Evolutionary conservation across 768 basidiomycete species (phyloP).

Genomic region (Lactarius akahatsu): DNA sequence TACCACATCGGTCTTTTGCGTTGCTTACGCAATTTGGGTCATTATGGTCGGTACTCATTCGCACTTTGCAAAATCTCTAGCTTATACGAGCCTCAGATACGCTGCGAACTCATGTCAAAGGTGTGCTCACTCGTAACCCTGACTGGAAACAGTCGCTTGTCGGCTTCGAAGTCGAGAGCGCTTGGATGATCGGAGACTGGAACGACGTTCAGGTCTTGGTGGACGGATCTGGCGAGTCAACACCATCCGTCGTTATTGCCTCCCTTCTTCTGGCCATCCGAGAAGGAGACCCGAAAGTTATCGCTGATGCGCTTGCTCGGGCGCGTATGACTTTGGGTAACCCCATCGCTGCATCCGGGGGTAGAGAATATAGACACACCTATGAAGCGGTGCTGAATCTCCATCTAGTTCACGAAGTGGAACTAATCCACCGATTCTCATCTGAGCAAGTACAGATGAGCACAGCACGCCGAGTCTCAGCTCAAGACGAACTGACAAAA

Average conservation of each 20-base stretch:
- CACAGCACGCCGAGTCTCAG: slow-evolving; percentile 38
- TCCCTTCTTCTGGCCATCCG: slow-evolving; percentile 80
- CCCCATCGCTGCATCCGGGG: slow-evolving; percentile 78
- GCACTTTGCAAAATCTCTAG: background rate
- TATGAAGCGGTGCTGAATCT: slow-evolving; percentile 86
- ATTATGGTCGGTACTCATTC: slow-evolving; percentile 71
- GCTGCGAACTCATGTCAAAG: slow-evolving; percentile 88
- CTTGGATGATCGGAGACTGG: slow-evolving; percentile 97
- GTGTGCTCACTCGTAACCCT: slow-evolving; percentile 81
- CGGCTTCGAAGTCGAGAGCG: slow-evolving; percentile 88
- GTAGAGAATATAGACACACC: slow-evolving; percentile 76
- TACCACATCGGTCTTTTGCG: slow-evolving; percentile 88
- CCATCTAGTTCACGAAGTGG: slow-evolving; percentile 84
- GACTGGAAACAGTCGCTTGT: slow-evolving; percentile 77
- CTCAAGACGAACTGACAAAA: slow-evolving; percentile 46
- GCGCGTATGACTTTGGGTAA: slow-evolving; percentile 75
- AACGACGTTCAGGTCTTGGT: slow-evolving; percentile 68
- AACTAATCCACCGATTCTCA: slow-evolving; percentile 55
- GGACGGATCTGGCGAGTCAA: slow-evolving; percentile 46
- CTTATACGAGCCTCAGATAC: slow-evolving; percentile 61
- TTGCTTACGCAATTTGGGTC: slow-evolving; percentile 91
- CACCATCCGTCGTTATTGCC: slow-evolving; percentile 71
- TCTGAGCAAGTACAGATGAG: slow-evolving; percentile 39
- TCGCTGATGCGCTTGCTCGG: slow-evolving; percentile 52
- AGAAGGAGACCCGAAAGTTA: slow-evolving; percentile 45